Conservation (phyloP, 2,329 filamentous ascomycete genomes). For the Xylaria sp. region DNA sequence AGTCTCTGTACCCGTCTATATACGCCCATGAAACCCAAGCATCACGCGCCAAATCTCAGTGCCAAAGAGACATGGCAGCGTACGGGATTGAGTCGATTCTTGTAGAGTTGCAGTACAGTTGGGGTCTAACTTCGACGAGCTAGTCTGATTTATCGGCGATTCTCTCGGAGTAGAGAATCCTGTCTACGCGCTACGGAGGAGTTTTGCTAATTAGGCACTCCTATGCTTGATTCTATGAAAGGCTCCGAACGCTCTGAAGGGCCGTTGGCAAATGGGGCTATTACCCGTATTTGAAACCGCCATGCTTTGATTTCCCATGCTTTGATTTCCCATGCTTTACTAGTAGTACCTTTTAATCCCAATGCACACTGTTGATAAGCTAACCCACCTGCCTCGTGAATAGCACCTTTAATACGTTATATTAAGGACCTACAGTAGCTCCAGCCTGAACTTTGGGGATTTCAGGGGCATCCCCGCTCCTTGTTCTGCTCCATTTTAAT, state of each 20-base stretch:
- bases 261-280: too few relatives aligned
- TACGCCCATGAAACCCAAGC: not conserved
- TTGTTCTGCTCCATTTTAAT: not conserved
- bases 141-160: slow-evolving; percentile 15
- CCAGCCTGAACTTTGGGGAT: not conserved
- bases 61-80: not conserved
- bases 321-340: too few relatives aligned
- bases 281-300: too few relatives aligned
- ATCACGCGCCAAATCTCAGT: not conserved
- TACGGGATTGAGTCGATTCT: not conserved
- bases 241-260: not conserved
- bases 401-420: not conserved
- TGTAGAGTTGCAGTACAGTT: not conserved
- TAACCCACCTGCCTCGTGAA: too few relatives aligned
- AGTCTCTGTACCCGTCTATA: not conserved
- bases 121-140: not conserved
- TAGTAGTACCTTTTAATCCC: too few relatives aligned
- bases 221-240: not conserved
- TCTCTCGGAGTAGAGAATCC: slow-evolving; percentile 7
- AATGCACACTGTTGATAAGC: too few relatives aligned
- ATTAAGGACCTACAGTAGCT: not conserved
- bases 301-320: too few relatives aligned
- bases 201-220: not conserved
- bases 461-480: not conserved
- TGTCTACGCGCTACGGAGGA: not conserved